Base-by-base conservation (phyloP, 306 rosid species). In the Acacia confusa region DNA sequence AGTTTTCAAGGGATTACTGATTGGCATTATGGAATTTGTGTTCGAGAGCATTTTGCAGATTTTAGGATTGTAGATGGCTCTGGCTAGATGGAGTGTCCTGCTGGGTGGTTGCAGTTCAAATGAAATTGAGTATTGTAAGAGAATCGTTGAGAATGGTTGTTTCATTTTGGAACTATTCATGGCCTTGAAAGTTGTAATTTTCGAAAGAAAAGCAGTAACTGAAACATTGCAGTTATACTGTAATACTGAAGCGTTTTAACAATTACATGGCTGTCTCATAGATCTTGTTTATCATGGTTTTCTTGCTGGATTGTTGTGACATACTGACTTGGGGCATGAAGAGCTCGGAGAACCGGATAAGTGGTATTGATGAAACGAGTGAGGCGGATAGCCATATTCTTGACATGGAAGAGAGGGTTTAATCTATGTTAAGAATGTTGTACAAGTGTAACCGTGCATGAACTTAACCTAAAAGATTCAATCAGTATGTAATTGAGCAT, bases 1-100 rank as follows among this genome's bases (percentile, higher is more conserved):
- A 87, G 87, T 89, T 85, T 85, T 83, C 93, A 25, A 86, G 91
- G 84, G 92, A 86, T 80, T 90, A 85, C 83, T 94, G 84, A 78
- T 40, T 48, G 70, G 77, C 83, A 60, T 83, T 78, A 47, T 10
- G 52, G 17, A 47, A 45, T 19, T 45, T 13, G 52, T 47, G 52
- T 47, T 13, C 2, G 52, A 45, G 38, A 50, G 28, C 70, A 68
- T 74, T 44, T 36, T 28, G 43, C 66, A 66, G 82, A 74, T 67
- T 67, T 41, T 73, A 60, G 61, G 61, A 60, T 48, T 82, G 81
- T 73, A 36, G 57, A 47, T 47, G 52, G 17, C 52, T 47, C 52
- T 47, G 16, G 52, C 52, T 47, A 47, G 52, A 14, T 47, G 52
- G 52, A 47, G 15, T 36, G 40, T 36, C 40, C 40, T 36, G 7